These are phyloP conservation scores for Rusavskia elegans DNA, from an alignment of 495 filamentous ascomycete genomes.

Conservation along the genomic window DNA sequence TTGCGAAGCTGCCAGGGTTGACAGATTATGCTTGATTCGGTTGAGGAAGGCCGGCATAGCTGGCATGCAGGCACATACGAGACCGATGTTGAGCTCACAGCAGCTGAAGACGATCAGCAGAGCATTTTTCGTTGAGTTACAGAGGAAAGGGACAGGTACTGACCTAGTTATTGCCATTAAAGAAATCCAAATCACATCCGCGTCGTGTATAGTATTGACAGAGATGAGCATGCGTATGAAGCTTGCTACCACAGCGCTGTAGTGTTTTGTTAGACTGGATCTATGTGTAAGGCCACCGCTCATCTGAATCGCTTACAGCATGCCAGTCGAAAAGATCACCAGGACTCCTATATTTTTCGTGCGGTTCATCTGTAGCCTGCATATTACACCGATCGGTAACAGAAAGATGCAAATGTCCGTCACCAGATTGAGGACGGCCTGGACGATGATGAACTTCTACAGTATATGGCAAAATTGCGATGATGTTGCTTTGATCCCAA, in stretches of 20 bases:
- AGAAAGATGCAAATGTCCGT: constrained; percentile 2
- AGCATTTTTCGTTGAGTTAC: no score
- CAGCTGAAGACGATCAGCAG: constrained; percentile 1
- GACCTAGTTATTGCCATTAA: no score
- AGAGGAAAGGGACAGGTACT: no score
- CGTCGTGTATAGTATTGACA: background rate
- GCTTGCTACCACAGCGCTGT: background rate
- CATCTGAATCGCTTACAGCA: background rate
- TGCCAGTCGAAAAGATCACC: background rate
- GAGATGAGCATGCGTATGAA: background rate
- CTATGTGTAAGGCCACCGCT: no score
- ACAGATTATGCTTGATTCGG: no score
- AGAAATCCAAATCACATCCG: background rate
- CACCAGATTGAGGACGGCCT: background rate
- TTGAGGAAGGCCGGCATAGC: background rate
- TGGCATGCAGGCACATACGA: constrained; percentile 22
- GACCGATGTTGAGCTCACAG: constrained; percentile 17
- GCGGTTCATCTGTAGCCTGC: background rate
- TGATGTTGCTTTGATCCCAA: no score
- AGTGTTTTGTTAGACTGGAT: background rate
- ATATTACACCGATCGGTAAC: background rate
- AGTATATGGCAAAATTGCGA: no score
- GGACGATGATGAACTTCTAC: background rate
- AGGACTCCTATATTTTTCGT: background rate
- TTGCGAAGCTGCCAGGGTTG: no score